Conservation (phyloP, 192 early-diverging fungal species). For the Umbelopsis sp. region DNA sequence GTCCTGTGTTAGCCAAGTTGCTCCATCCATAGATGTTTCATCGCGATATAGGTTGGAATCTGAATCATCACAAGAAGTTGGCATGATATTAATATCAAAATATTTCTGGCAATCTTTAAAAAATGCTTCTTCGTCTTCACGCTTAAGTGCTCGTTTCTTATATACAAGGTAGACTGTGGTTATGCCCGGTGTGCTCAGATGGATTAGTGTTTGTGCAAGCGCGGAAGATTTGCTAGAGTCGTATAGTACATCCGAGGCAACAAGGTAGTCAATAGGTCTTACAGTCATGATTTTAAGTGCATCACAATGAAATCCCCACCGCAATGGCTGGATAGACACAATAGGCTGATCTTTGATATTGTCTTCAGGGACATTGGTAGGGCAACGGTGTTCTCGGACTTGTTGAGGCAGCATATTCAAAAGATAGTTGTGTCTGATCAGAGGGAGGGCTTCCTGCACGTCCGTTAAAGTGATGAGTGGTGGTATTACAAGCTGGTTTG, state of each 20-base stretch:
- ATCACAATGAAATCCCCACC: slow-evolving; percentile 27
- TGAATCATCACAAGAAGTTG: background rate
- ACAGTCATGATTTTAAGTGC: background rate
- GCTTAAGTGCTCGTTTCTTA: slow-evolving; percentile 42
- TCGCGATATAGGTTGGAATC: background rate
- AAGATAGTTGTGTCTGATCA: slow-evolving; percentile 44
- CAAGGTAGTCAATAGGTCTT: slow-evolving; percentile 38
- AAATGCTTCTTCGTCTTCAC: slow-evolving; percentile 35
- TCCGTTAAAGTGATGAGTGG: slow-evolving; percentile 44
- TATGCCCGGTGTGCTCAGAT: slow-evolving; percentile 30
- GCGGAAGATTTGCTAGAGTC: slow-evolving; percentile 36
- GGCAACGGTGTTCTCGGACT: background rate
- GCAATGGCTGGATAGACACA: slow-evolving; percentile 20
- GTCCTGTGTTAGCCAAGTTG: background rate
- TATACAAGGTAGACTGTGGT: slow-evolving; percentile 50
- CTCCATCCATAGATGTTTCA: background rate
- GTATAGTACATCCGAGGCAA: slow-evolving; percentile 58
- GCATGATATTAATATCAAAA: slow-evolving; percentile 32
- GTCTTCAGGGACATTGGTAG: background rate
- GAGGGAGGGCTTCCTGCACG: slow-evolving; percentile 42
- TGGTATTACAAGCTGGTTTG: background rate
- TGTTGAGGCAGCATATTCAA: slow-evolving; percentile 27
- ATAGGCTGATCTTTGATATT: background rate
- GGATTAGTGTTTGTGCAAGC: slow-evolving; percentile 42
- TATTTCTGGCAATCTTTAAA: slow-evolving; percentile 27